Conservation (phyloP, 202 grass and related monocot species). For the Musa balbisiana region DNA sequence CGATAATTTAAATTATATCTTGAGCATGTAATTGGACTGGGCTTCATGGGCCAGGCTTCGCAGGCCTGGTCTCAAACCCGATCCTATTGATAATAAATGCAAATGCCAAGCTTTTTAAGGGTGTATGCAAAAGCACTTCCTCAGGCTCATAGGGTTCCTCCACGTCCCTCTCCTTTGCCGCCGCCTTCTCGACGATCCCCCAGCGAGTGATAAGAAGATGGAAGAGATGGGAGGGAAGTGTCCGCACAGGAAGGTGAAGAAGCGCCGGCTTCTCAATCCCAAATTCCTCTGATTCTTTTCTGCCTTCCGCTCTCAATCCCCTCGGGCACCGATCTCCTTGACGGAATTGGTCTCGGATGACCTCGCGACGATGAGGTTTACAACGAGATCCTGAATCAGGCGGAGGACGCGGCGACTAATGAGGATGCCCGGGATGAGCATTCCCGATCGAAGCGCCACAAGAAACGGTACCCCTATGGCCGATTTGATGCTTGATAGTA, state of each 20-base stretch:
- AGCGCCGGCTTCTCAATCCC: constrained; percentile 63
- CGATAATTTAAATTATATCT: too few species aligned
- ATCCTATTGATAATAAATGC: too few species aligned
- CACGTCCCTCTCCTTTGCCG: too few species aligned
- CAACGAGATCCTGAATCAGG: constrained; percentile 62
- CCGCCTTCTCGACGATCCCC: neutral
- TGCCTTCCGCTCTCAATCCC: neutral
- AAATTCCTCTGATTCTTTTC: constrained; percentile 35
- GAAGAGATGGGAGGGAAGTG: constrained; percentile 79
- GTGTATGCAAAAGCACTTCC: too few species aligned
- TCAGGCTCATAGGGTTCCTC: neutral
- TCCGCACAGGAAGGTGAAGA: constrained; percentile 96
- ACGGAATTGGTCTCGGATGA: constrained; percentile 1
- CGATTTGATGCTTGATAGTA: neutral
- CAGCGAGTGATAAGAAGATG: neutral
- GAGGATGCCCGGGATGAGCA: constrained; percentile 64
- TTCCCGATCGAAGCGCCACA: constrained; percentile 79
- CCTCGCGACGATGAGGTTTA: constrained; percentile 70
- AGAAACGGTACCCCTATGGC: constrained; percentile 51
- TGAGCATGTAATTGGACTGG: too few species aligned
- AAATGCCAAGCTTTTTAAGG: too few species aligned
- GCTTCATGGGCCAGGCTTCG: too few species aligned
- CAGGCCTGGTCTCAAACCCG: too few species aligned
- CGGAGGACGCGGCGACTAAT: constrained; percentile 40
- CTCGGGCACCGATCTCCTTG: neutral